A percentile compares a stretch with the other conserved stretches of the same genome.
These are phyloP conservation scores for Boletus sp. DNA, from an alignment of 768 basidiomycete genomes.

Conservation along the genomic window DNA sequence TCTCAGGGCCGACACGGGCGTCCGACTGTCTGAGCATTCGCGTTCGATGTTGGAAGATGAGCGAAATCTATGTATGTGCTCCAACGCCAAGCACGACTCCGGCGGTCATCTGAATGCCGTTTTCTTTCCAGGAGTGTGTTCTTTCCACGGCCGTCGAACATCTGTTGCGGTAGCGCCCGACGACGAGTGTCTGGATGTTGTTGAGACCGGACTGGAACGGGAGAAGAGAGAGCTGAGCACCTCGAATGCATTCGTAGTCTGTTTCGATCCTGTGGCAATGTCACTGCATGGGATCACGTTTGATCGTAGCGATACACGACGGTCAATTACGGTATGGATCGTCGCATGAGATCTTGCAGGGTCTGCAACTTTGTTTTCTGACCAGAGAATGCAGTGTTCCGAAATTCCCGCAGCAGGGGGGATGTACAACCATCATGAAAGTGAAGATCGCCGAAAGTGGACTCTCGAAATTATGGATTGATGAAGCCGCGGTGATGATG, in stretches of 20 bases:
- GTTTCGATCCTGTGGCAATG: slow-evolving; percentile 2
- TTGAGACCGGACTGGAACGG: not conserved
- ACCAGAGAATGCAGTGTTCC: not conserved
- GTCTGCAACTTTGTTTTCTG: not conserved
- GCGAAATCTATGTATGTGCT: not conserved
- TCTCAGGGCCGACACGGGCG: not conserved
- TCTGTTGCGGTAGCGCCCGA: not conserved
- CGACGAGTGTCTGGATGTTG: not conserved
- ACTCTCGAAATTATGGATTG: not conserved
- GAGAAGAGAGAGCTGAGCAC: not conserved
- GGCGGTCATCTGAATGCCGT: not conserved
- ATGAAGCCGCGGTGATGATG: not conserved
- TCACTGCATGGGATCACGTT: slow-evolving; percentile 5
- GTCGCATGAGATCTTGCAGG: not conserved
- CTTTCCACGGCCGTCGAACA: not conserved
- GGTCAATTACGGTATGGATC: not conserved
- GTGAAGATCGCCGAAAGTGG: not conserved
- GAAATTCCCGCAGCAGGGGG: not conserved
- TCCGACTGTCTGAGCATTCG: not conserved
- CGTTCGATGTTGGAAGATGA: not conserved
- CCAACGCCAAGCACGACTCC: not conserved
- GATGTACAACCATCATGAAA: not conserved
- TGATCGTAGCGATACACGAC: slow-evolving; percentile 15
- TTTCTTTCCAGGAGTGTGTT: not conserved
- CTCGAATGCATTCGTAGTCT: not conserved